phyloP scores from a whole-genome alignment of 805 yeast genomes.

The Millerozyma acaciae region DNA sequence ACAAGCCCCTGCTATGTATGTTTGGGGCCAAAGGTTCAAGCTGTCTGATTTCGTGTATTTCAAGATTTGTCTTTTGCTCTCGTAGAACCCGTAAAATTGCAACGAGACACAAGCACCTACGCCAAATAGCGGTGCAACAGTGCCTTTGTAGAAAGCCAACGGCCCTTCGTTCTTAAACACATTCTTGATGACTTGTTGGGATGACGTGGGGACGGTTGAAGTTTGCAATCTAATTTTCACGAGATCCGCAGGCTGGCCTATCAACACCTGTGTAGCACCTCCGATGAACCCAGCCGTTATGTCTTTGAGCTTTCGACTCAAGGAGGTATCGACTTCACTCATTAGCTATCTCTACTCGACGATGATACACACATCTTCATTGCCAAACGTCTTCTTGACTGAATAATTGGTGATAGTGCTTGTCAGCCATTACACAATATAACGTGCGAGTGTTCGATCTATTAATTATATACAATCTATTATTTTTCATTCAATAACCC shows the following conservation, averaged over 20 bases:
- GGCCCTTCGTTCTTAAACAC: slow-evolving; percentile 40
- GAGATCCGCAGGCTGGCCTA: slow-evolving; percentile 46
- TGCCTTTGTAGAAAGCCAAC: slow-evolving; percentile 43
- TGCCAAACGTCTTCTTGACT: no score
- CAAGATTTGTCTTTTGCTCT: slow-evolving; percentile 56
- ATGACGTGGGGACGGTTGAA: slow-evolving; percentile 23
- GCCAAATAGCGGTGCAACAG: slow-evolving; percentile 42
- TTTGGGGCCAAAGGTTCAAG: slow-evolving; percentile 51
- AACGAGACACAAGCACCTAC: slow-evolving; percentile 62
- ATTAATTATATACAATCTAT: slow-evolving; percentile 2
- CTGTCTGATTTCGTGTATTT: slow-evolving; percentile 22
- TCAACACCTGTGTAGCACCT: slow-evolving; percentile 45
- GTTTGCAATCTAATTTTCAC: slow-evolving; percentile 43
- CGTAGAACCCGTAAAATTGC: slow-evolving; percentile 71
- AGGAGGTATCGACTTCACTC: slow-evolving; percentile 28
- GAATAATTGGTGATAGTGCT: no score
- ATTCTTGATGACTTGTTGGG: slow-evolving; percentile 28
- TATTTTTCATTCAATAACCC: slow-evolving; percentile 31
- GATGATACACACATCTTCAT: no score
- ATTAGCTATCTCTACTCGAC: no score
- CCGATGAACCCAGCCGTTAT: slow-evolving; percentile 44
- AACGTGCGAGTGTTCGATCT: slow-evolving; percentile 8
- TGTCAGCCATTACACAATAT: slow-evolving; percentile 12
- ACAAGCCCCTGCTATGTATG: slow-evolving; percentile 58
- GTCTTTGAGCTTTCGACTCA: slow-evolving; percentile 37